phyloP scores from a whole-genome alignment of 768 basidiomycete species.

The Russula olivacea region DNA sequence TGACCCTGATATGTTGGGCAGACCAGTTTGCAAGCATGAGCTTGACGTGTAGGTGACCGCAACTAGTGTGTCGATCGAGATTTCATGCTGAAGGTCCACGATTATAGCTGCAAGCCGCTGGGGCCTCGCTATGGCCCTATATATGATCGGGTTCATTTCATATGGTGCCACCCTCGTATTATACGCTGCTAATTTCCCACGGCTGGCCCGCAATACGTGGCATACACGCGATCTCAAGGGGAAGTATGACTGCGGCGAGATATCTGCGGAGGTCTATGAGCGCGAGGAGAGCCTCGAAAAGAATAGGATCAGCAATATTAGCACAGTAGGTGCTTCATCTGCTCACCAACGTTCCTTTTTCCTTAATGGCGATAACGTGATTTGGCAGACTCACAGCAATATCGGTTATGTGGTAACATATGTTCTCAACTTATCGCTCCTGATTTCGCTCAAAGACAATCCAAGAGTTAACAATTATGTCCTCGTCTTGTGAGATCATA shows the following conservation, averaged over 20 bases:
- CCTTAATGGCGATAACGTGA: neutral
- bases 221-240: slow-evolving; percentile 51
- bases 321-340: slow-evolving; percentile 44
- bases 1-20: slow-evolving; percentile 74
- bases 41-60: slow-evolving; percentile 49
- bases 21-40: slow-evolving; percentile 74
- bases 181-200: slow-evolving; percentile 72
- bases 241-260: slow-evolving; percentile 54
- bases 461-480: slow-evolving; percentile 70
- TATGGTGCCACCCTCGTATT: slow-evolving; percentile 81
- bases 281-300: slow-evolving; percentile 73
- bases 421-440: slow-evolving; percentile 60
- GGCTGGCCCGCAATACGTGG: slow-evolving; percentile 71
- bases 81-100: neutral
- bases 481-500: slow-evolving; percentile 51
- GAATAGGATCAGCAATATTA: slow-evolving; percentile 80
- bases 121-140: slow-evolving; percentile 71
- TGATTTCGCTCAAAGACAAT: slow-evolving; percentile 55
- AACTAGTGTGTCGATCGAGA: neutral
- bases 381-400: slow-evolving; percentile 60
- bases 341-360: slow-evolving; percentile 12
- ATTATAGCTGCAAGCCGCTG: slow-evolving; percentile 56
- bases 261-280: slow-evolving; percentile 59
- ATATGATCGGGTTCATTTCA: slow-evolving; percentile 71
- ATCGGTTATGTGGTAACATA: slow-evolving; percentile 65